Evolutionary conservation across 2,329 filamentous ascomycete genomes (phyloP).

Genomic region (Elsinoe fawcettii): DNA sequence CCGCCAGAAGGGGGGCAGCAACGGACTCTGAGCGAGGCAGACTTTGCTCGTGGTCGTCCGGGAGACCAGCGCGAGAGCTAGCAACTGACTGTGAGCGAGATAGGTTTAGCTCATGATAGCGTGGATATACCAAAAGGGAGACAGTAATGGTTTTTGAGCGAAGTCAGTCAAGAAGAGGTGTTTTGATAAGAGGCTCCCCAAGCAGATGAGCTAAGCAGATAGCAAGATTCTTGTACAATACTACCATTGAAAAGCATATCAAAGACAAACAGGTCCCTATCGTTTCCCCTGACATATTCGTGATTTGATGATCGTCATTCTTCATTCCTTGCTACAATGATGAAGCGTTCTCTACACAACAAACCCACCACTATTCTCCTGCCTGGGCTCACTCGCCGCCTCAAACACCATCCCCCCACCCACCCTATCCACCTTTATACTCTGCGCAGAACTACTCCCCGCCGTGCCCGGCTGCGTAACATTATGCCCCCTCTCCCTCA

Average conservation of each 20-base stretch:
- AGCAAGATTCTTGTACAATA: conserved; percentile 7
- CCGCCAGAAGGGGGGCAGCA: background rate
- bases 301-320: background rate
- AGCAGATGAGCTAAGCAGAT: background rate
- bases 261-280: background rate
- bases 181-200: background rate
- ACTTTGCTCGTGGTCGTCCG: no score
- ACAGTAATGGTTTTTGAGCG: background rate
- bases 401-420: conserved; percentile 50
- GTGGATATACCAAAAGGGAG: background rate
- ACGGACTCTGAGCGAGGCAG: background rate
- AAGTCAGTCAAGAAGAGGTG: background rate
- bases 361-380: conserved; percentile 61
- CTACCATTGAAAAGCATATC: background rate
- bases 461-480: conserved; percentile 57
- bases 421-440: conserved; percentile 51
- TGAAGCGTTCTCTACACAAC: conserved; percentile 33
- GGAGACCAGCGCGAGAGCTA: no score
- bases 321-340: background rate
- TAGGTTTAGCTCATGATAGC: background rate
- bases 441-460: conserved; percentile 63
- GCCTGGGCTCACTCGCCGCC: conserved; percentile 68
- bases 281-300: no score
- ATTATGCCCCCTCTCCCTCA: conserved; percentile 61
- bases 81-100: background rate